Evolutionary conservation across 83 land plant genomes (phyloP), one percentile per base, ranked within the genome.

Genomic region (Picea engelmannii): DNA sequence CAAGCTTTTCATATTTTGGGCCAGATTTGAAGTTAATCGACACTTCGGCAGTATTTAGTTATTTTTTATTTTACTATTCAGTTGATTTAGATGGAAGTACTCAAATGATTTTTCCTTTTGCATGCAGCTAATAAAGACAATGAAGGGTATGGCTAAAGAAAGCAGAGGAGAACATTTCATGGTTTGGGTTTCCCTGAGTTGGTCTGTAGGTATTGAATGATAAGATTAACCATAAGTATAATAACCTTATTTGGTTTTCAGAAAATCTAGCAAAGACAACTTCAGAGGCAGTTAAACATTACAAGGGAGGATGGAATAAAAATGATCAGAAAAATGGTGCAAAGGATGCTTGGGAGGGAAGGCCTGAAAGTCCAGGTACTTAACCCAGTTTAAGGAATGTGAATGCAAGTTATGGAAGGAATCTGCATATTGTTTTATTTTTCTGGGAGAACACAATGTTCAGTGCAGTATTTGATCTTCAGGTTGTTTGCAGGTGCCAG

Each of bases 61-160:
- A 18, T 74, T n/a, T 65, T 65, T 74, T 74, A 74, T 74, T n/a
- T 47, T 31, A 68, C 38, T 74, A 15, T 74, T 44, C 1, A 23
- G 55, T 20, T 74, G 16, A 74, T 47, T 20, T 74, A 73, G 52
- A 73, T 74, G 35, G 11, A 70, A 74, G 23, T 8, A 47, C 47
- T 47, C 10, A n/a, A 44, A 21, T 71, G 21, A 74, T 74, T 58
- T 2, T 47, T 18, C 23, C 77, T 47, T 21, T 13, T 71, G 11
- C 23, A n/a, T 74, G 77, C 77, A 74, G 77, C 77, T 74, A 74
- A 74, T 74, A 74, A 74, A 74, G 77, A 74, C 77, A 74, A 74
- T 49, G 60, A 74, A 47, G 77, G 77, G 77, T 74, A 74, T 47
- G 77, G 77, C 77, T 74, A 49, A 74, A 11, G 73, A 23, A 74